phyloP scores from a whole-genome alignment of 768 basidiomycete species.

The Bullera alba region DNA sequence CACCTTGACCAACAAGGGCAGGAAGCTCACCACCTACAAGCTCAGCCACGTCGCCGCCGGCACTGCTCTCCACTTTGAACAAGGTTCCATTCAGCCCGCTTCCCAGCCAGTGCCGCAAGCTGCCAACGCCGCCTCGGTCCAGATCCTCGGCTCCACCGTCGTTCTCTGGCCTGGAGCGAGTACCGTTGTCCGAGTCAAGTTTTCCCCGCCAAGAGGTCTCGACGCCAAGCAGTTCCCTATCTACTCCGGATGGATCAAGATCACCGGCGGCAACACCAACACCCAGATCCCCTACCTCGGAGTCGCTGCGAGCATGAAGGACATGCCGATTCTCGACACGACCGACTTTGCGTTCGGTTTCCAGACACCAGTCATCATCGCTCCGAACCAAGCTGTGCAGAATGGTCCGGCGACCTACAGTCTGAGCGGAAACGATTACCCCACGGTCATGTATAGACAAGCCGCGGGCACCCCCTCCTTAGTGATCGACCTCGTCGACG shows the following conservation, averaged over 20 bases:
- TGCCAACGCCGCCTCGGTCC: constrained; percentile 49
- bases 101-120: constrained; percentile 52
- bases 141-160: constrained; percentile 50
- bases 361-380: constrained; percentile 26
- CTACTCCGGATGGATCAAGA: constrained; percentile 57
- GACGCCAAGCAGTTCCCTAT: constrained; percentile 53
- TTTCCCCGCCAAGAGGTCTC: constrained; percentile 52
- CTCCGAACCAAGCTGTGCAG: constrained; percentile 15
- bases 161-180: constrained; percentile 46
- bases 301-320: constrained; percentile 41
- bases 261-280: constrained; percentile 18
- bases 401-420: constrained; percentile 24
- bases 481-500: constrained; percentile 34
- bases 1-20: constrained; percentile 52
- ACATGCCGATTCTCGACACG: constrained; percentile 40
- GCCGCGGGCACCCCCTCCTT: constrained; percentile 29
- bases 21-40: constrained; percentile 43
- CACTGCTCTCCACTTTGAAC: constrained; percentile 34
- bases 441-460: constrained; percentile 35
- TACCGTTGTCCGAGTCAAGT: constrained; percentile 47
- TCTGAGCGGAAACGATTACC: constrained; percentile 22
- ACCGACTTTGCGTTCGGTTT: constrained; percentile 28
- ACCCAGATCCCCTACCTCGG: constrained; percentile 42
- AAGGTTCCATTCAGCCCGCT: constrained; percentile 23
- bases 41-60: constrained; percentile 39